These are phyloP conservation scores for Trichoderma sp. DNA, from an alignment of 2,329 filamentous ascomycete genomes.

Conservation along the genomic window DNA sequence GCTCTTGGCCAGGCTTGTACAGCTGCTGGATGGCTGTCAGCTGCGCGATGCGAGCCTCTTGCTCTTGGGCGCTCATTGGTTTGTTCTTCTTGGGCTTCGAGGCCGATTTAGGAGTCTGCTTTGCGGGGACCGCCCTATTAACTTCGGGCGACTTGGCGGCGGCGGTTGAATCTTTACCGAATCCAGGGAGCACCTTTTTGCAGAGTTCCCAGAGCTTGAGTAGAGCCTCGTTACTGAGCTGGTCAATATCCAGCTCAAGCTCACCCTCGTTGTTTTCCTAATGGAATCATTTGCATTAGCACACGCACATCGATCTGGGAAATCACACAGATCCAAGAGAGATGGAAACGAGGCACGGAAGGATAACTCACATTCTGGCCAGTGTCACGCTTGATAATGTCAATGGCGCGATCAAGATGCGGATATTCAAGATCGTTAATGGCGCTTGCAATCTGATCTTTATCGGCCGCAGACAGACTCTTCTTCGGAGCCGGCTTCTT, in stretches of 20 bases:
- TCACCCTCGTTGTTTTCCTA: conserved; percentile 59
- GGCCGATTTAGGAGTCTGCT: conserved; percentile 31
- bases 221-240: conserved; percentile 54
- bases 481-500: conserved; percentile 47
- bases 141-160: conserved; percentile 32
- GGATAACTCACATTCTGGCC: conserved; percentile 61
- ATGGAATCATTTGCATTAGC: background rate
- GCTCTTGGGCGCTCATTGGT: conserved; percentile 69
- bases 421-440: conserved; percentile 76
- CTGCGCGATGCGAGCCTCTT: conserved; percentile 62
- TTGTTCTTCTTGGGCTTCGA: conserved; percentile 69
- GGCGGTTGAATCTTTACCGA: conserved; percentile 35
- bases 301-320: background rate
- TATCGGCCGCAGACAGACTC: conserved; percentile 73
- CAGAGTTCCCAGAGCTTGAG: conserved; percentile 49
- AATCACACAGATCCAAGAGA: background rate
- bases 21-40: conserved; percentile 53
- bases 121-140: conserved; percentile 29
- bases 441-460: conserved; percentile 83
- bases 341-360: background rate
- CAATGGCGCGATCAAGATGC: conserved; percentile 77
- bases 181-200: conserved; percentile 42
- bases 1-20: conserved; percentile 37
- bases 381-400: conserved; percentile 85
- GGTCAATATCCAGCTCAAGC: conserved; percentile 58